A percentile compares a stretch with the other conserved stretches of the same genome.
Evolutionary conservation across 805 yeast genomes (phyloP).

Genomic region (Nakazawaea molendinolei): DNA sequence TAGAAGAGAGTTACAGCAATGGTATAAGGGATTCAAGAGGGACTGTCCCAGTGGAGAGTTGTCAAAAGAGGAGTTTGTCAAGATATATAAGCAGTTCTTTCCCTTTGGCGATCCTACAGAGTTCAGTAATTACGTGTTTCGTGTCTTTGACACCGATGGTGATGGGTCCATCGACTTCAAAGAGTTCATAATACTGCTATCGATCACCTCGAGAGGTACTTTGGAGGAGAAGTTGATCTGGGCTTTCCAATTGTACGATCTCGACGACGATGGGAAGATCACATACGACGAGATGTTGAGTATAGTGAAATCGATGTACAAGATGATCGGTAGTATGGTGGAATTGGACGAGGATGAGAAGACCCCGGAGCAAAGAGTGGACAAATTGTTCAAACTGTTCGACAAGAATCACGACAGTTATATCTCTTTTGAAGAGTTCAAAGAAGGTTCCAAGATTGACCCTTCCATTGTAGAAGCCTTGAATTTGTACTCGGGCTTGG

Average conservation of each 20-base stretch:
- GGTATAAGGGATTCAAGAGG: constrained; percentile 94
- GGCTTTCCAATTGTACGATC: constrained; percentile 86
- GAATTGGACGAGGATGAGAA: constrained; percentile 80
- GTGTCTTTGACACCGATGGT: constrained; percentile 79
- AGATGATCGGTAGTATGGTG: constrained; percentile 95
- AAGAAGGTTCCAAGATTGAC: constrained; percentile 72
- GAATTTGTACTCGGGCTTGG: constrained; percentile 74
- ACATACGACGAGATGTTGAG: constrained; percentile 71
- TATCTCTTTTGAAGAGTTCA: constrained; percentile 79
- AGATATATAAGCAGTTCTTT: constrained; percentile 92
- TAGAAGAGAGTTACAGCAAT: constrained; percentile 89
- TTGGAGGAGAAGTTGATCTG: constrained; percentile 79
- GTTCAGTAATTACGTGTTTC: constrained; percentile 81
- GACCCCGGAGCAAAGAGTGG: constrained; percentile 84
- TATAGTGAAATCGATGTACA: constrained; percentile 79
- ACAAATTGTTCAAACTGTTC: constrained; percentile 70
- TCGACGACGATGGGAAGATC: constrained; percentile 71
- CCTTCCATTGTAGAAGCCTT: constrained; percentile 72
- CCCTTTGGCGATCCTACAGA: constrained; percentile 97
- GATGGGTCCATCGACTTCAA: constrained; percentile 83
- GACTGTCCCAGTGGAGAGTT: constrained; percentile 92
- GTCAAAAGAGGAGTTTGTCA: constrained; percentile 79
- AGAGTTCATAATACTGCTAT: constrained; percentile 84
- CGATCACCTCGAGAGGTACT: constrained; percentile 81
- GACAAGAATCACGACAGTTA: constrained; percentile 65